Conservation (phyloP, 106 monocot species). For the Triglochin maritima region DNA sequence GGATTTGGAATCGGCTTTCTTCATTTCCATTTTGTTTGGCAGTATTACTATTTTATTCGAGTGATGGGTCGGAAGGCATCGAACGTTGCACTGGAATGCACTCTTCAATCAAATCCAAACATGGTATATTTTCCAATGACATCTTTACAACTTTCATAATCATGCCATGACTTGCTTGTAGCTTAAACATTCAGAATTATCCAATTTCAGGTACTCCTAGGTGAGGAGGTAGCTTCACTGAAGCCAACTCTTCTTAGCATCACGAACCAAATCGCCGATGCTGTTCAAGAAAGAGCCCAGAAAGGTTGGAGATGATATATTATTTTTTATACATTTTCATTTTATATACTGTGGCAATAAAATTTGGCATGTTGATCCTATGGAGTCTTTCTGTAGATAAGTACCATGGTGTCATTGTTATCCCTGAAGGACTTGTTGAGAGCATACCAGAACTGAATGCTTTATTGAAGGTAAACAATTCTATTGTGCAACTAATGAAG, state of each 20-base stretch:
- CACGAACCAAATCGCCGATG: constrained; percentile 72
- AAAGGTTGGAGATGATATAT: constrained; percentile 29
- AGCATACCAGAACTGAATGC: constrained; percentile 70
- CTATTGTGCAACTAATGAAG: no score
- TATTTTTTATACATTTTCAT: not conserved
- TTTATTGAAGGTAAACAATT: constrained; percentile 45
- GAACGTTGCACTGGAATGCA: constrained; percentile 77
- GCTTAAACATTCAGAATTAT: not conserved
- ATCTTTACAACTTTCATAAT: not conserved
- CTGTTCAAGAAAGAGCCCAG: constrained; percentile 61
- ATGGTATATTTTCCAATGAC: constrained; percentile 28
- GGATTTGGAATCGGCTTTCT: not conserved
- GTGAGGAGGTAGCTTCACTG: constrained; percentile 65
- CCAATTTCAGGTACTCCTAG: constrained; percentile 52
- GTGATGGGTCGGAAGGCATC: constrained; percentile 75
- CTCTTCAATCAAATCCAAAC: constrained; percentile 83
- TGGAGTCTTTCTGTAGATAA: constrained; percentile 27
- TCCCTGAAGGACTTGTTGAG: constrained; percentile 78
- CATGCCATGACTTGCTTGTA: not conserved
- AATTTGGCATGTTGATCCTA: no score
- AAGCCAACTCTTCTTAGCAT: constrained; percentile 68
- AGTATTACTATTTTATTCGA: constrained; percentile 88
- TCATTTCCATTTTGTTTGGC: constrained; percentile 7
- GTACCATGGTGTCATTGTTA: constrained; percentile 65
- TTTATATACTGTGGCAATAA: not conserved